A percentile compares a stretch with the other conserved stretches of the same genome.
Evolutionary conservation across 495 filamentous ascomycete genomes (phyloP).

Genomic region (Neurospora sp.): DNA sequence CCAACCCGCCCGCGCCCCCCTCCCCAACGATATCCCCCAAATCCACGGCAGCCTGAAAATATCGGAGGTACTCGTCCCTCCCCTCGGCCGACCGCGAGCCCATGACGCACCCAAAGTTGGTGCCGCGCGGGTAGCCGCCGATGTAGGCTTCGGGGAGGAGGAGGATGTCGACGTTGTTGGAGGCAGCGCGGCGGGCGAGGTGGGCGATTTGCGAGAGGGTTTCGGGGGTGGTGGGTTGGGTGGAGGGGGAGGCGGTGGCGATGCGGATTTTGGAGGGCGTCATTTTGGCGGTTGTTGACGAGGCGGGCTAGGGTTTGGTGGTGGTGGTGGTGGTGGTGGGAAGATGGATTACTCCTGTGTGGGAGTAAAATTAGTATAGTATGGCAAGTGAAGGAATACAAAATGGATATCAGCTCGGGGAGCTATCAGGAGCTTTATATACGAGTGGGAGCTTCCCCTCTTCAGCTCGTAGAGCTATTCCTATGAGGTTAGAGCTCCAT

Average conservation of each 20-base stretch:
- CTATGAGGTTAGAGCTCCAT: neutral
- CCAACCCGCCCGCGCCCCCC: constrained; percentile 49
- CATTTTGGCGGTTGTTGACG: neutral
- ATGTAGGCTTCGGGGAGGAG: constrained; percentile 92
- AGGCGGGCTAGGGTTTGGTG: neutral
- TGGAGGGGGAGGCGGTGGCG: constrained; percentile 68
- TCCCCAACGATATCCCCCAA: constrained; percentile 71
- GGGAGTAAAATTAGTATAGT: neutral
- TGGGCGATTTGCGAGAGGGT: constrained; percentile 57
- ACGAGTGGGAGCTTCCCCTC: neutral
- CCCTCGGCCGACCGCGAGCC: constrained; percentile 58
- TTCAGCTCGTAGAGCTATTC: neutral
- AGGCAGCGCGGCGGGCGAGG: constrained; percentile 42
- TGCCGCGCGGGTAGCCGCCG: constrained; percentile 85
- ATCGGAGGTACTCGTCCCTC: constrained; percentile 72
- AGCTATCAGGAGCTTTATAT: neutral
- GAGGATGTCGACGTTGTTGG: constrained; percentile 56
- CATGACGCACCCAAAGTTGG: constrained; percentile 62
- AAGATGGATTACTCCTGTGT: neutral
- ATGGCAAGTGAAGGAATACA: neutral
- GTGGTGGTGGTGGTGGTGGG: neutral
- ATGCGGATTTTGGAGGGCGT: constrained; percentile 45
- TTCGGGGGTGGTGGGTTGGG: constrained; percentile 48
- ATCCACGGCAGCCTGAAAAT: constrained; percentile 72
- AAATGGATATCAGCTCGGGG: neutral